phyloP scores from a whole-genome alignment of 164 flowering plant genomes.

The Cinnamomum micranthum region DNA sequence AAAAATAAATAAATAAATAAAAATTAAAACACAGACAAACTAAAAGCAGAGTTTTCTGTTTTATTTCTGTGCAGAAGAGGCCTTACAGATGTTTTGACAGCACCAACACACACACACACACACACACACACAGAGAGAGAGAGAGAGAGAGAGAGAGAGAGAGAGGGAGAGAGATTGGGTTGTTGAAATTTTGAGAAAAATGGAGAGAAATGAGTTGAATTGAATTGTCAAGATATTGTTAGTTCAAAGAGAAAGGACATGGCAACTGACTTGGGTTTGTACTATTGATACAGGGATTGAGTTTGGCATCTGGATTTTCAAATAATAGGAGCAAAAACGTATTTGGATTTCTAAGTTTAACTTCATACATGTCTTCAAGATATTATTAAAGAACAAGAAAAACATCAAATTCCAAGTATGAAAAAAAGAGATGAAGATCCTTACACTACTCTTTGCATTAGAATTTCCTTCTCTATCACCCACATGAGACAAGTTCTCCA shows the following conservation, averaged over 20 bases:
- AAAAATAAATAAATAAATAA: too few species aligned
- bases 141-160: too few species aligned
- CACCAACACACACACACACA: too few species aligned
- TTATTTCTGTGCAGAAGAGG: not conserved
- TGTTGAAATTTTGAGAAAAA: not conserved
- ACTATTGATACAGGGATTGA: not conserved
- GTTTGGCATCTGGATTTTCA: not conserved
- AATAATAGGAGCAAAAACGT: not conserved
- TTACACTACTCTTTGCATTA: not conserved
- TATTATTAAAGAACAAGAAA: not conserved
- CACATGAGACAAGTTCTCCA: not conserved
- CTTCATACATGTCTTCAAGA: too few species aligned
- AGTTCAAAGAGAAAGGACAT: not conserved
- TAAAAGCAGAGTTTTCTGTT: not conserved
- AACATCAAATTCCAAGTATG: not conserved
- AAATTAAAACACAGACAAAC: not conserved
- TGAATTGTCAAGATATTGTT: not conserved
- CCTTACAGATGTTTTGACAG: not conserved
- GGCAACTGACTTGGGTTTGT: not conserved
- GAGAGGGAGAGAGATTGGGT: not conserved
- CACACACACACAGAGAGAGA: too few species aligned
- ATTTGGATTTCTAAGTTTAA: not conserved
- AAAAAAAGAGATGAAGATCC: not conserved
- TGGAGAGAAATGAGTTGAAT: not conserved
- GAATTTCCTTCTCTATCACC: conserved; percentile 2